These are phyloP conservation scores for Bolboschoenoplectus hybrid DNA, from an alignment of 202 grass and related monocot genomes.

Conservation along the genomic window DNA sequence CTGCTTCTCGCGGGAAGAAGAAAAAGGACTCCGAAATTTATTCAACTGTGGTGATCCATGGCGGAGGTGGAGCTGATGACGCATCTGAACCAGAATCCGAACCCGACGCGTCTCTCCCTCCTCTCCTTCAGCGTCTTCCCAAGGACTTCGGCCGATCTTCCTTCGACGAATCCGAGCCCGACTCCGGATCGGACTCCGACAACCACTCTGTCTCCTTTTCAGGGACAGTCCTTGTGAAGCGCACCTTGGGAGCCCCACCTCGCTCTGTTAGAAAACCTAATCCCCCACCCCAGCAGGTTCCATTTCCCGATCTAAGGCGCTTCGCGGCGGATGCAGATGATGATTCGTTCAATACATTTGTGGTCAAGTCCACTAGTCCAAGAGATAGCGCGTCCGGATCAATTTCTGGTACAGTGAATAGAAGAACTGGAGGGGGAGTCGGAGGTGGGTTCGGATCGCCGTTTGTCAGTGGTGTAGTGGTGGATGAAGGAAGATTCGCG, in stretches of 20 bases:
- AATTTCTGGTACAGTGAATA: constrained; percentile 67
- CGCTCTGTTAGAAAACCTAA: constrained; percentile 31
- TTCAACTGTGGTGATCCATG: constrained; percentile 84
- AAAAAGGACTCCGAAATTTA: constrained; percentile 67
- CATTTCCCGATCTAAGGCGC: constrained; percentile 81
- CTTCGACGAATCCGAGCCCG: constrained; percentile 68
- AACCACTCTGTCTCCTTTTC: constrained; percentile 49
- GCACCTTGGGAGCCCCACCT: constrained; percentile 52
- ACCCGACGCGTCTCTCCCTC: constrained; percentile 85
- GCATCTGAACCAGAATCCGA: constrained; percentile 61
- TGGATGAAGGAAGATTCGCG: constrained; percentile 47
- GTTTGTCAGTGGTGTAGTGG: constrained; percentile 56
- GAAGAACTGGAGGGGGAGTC: constrained; percentile 48
- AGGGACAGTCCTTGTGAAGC: constrained; percentile 76
- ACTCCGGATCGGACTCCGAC: constrained; percentile 59
- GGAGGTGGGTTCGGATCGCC: constrained; percentile 78
- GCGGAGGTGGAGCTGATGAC: background rate
- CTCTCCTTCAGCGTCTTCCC: constrained; percentile 94
- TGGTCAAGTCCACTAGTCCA: constrained; percentile 55
- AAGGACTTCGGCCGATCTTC: constrained; percentile 94
- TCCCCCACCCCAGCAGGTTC: constrained; percentile 49
- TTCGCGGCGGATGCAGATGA: constrained; percentile 43
- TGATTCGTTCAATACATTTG: constrained; percentile 81
- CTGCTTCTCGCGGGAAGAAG: constrained; percentile 70
- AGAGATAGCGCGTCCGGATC: constrained; percentile 47